These are phyloP conservation scores for Dillenia suffruticosa DNA, from an alignment of 164 flowering plant genomes.

Conservation along the genomic window DNA sequence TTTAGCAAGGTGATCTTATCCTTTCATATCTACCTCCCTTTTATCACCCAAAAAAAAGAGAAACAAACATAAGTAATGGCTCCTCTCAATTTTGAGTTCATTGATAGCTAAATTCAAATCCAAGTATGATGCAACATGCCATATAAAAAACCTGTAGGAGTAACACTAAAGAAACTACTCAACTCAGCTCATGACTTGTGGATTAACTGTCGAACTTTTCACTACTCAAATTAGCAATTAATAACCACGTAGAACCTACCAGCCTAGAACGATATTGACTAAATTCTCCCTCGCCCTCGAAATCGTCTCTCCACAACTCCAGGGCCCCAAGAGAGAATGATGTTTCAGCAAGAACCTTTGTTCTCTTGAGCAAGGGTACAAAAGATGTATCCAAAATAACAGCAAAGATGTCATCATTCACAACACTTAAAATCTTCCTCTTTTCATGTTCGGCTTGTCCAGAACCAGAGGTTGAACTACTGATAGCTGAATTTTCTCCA, in stretches of 20 bases:
- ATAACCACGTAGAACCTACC: constrained; percentile 39
- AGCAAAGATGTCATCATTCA: constrained; percentile 69
- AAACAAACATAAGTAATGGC: no score
- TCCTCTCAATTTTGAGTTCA: no score
- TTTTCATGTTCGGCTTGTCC: constrained; percentile 54
- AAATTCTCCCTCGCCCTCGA: constrained; percentile 85
- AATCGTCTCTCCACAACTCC: constrained; percentile 93
- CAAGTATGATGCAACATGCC: no score
- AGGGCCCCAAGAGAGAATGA: constrained; percentile 43
- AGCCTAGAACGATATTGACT: constrained; percentile 84
- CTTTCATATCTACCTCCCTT: no score
- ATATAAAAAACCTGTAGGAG: no score
- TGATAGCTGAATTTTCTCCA: constrained; percentile 29
- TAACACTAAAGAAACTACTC: no score
- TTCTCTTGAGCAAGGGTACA: constrained; percentile 71
- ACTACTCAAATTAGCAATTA: no score
- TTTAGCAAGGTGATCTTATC: no score
- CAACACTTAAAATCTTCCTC: constrained; percentile 34
- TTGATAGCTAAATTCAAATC: no score
- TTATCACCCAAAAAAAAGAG: no score
- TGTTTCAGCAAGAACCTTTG: constrained; percentile 48
- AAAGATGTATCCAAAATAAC: constrained; percentile 67
- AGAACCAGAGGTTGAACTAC: constrained; percentile 22
- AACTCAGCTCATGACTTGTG: no score
- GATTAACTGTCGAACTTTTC: no score